Base-by-base conservation (phyloP, 768 basidiomycete species). In the Exidia glandulosa region DNA sequence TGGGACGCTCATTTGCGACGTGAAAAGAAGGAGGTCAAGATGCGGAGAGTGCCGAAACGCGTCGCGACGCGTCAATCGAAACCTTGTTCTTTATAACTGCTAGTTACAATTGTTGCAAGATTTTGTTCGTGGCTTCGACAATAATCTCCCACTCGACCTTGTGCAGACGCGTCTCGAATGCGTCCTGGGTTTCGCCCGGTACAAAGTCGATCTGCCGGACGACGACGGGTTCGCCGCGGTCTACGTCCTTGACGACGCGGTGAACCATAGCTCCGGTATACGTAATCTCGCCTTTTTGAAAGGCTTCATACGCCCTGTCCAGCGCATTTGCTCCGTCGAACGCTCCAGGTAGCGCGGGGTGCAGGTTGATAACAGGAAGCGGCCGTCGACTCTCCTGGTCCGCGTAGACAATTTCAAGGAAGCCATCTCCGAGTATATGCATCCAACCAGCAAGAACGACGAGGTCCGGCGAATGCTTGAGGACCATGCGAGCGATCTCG, bases 391-490 rank as follows among this genome's bases (percentile, higher is more conserved):
- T n/a, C 30, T 45, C 34, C 10, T 45, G 36, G 23, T 61, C 61
- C n/a, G 59, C 59, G 29, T 63, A 60, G 57, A 90, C 69, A 32
- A 83, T 76, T 23, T 90, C 81, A 61, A 98, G 72, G 71, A 97
- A 97, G 0, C 74, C 75, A 57, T 90, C 86, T 60, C 86, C 84
- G 61, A 97, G 79, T 66, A 98, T 90, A 67, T 98, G 94, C 95
- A 99, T 97, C 91, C 93, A 99, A 0, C 96, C 96, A 0, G 95
- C 96, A n/a, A 98, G 79, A 6, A 98, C 89, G 55, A 98, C 81
- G 29, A 95, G 70, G 71, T 97, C 90, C 0, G 95, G 95, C 32
- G 74, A 72, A 23, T 76, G 81, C 29, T 72, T 68, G 4, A 88
- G 67, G 3, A 92, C 83, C 57, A 83, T 78, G 32, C 80, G 73